Conservation (phyloP, 257 asterid genomes). For the Ligustrum vulgare region DNA sequence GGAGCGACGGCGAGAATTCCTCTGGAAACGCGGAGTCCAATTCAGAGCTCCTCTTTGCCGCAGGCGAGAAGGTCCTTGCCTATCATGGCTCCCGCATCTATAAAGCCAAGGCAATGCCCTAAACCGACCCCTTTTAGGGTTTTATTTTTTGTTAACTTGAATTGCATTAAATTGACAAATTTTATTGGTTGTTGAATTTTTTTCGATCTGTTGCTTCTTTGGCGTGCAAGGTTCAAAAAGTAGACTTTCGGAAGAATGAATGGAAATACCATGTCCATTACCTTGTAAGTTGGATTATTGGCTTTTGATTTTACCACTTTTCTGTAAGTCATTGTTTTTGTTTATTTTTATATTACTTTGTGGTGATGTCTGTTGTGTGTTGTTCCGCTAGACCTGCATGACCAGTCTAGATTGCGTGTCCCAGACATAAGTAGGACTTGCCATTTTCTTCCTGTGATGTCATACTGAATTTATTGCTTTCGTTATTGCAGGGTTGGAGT, state of each 20-base stretch:
- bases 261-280: slow-evolving; percentile 95
- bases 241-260: slow-evolving; percentile 81
- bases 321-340: slow-evolving; percentile 2
- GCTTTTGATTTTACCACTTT: slow-evolving; percentile 7
- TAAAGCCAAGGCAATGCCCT: slow-evolving; percentile 53
- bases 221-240: slow-evolving; percentile 74
- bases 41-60: slow-evolving; percentile 58
- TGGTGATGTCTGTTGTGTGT: slow-evolving; percentile 9
- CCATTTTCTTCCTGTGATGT: slow-evolving; percentile 3
- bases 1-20: slow-evolving; percentile 67
- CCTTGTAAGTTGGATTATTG: slow-evolving; percentile 61
- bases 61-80: slow-evolving; percentile 90
- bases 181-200: slow-evolving; percentile 1
- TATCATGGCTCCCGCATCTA: slow-evolving; percentile 88
- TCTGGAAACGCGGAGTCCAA: slow-evolving; percentile 60
- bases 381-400: not conserved
- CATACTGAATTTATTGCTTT: slow-evolving; percentile 21
- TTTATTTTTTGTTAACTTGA: slow-evolving; percentile 13
- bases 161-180: not conserved
- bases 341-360: not conserved
- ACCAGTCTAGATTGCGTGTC: not conserved
- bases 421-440: not conserved
- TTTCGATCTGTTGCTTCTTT: slow-evolving; percentile 25
- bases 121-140: slow-evolving; percentile 27
- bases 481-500: slow-evolving; percentile 88